A percentile compares a stretch with the other conserved stretches of the same genome.
phyloP scores from a whole-genome alignment of 2,329 filamentous ascomycete genomes.

The Penicillium griseofulvum region DNA sequence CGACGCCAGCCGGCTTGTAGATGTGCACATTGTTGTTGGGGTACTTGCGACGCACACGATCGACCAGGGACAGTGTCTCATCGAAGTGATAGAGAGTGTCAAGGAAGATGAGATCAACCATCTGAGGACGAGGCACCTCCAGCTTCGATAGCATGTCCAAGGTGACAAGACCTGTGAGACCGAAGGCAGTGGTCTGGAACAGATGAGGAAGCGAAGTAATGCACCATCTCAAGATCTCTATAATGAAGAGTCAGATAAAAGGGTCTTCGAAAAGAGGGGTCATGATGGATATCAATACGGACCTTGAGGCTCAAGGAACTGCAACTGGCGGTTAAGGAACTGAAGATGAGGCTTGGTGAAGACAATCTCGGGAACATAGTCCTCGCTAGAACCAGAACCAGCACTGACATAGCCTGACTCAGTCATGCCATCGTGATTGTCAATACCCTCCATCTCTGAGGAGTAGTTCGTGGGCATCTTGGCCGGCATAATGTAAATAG shows the following conservation, averaged over 20 bases:
- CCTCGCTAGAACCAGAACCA: constrained; percentile 60
- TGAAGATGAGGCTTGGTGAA: constrained; percentile 86
- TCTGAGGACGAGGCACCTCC: constrained; percentile 48
- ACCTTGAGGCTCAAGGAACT: constrained; percentile 78
- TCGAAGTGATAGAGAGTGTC: constrained; percentile 80
- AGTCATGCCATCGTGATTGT: constrained; percentile 61
- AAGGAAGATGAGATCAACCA: constrained; percentile 65
- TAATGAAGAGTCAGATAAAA: constrained; percentile 17
- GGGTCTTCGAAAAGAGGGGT: constrained; percentile 5
- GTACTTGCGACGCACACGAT: constrained; percentile 73
- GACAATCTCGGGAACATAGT: constrained; percentile 69
- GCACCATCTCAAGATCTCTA: constrained; percentile 87
- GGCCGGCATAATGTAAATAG: constrained; percentile 35
- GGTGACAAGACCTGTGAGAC: constrained; percentile 75
- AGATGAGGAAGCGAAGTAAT: constrained; percentile 85
- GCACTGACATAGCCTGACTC: constrained; percentile 77
- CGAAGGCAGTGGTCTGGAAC: constrained; percentile 82
- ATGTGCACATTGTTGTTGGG: constrained; percentile 77
- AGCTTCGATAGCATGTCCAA: constrained; percentile 65
- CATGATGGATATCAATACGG: constrained; percentile 23
- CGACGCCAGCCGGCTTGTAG: constrained; percentile 78
- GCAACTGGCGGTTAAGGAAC: constrained; percentile 86
- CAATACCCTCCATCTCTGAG: constrained; percentile 35
- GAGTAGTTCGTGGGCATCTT: constrained; percentile 38
- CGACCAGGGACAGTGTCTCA: constrained; percentile 71